These are phyloP conservation scores for Coleophoma eucalyptorum DNA, from an alignment of 2,329 filamentous ascomycete species.

Conservation along the genomic window DNA sequence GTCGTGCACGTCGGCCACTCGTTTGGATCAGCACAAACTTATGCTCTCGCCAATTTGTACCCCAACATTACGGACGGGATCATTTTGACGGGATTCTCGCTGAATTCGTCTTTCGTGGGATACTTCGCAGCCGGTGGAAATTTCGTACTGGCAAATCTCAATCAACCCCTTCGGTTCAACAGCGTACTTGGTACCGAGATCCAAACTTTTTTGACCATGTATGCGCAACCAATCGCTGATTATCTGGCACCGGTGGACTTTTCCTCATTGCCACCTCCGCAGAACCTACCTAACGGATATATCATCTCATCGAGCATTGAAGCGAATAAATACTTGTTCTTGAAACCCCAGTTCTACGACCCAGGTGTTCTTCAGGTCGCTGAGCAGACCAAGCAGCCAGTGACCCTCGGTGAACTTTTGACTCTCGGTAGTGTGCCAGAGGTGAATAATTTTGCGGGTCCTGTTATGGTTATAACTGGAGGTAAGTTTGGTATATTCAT, in stretches of 20 bases:
- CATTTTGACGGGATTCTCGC: slow-evolving; percentile 56
- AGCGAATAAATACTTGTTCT: slow-evolving; percentile 49
- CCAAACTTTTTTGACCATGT: too few relatives aligned
- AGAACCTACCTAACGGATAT: slow-evolving; percentile 45
- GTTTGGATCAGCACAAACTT: slow-evolving; percentile 57
- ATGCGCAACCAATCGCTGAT: too few relatives aligned
- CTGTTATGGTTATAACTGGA: slow-evolving; percentile 57
- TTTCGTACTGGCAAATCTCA: slow-evolving; percentile 37
- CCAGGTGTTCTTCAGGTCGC: slow-evolving; percentile 43
- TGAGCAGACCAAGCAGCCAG: slow-evolving; percentile 47
- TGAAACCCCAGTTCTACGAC: slow-evolving; percentile 51
- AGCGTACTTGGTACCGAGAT: slow-evolving; percentile 15
- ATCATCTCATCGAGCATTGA: slow-evolving; percentile 41
- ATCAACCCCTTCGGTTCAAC: slow-evolving; percentile 29
- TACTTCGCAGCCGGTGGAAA: slow-evolving; percentile 42
- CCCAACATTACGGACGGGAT: slow-evolving; percentile 53
- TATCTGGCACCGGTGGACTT: too few relatives aligned
- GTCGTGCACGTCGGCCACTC: slow-evolving; percentile 61
- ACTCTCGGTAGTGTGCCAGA: slow-evolving; percentile 41
- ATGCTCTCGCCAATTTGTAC: slow-evolving; percentile 47
- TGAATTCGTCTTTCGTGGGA: slow-evolving; percentile 39
- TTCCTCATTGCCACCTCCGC: too few relatives aligned
- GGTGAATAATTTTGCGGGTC: slow-evolving; percentile 42
- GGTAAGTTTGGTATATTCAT: slow-evolving; percentile 25
- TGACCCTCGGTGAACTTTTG: slow-evolving; percentile 54